Evolutionary conservation across 495 filamentous ascomycete species (phyloP).

Genomic region (Penicillium alfredii): DNA sequence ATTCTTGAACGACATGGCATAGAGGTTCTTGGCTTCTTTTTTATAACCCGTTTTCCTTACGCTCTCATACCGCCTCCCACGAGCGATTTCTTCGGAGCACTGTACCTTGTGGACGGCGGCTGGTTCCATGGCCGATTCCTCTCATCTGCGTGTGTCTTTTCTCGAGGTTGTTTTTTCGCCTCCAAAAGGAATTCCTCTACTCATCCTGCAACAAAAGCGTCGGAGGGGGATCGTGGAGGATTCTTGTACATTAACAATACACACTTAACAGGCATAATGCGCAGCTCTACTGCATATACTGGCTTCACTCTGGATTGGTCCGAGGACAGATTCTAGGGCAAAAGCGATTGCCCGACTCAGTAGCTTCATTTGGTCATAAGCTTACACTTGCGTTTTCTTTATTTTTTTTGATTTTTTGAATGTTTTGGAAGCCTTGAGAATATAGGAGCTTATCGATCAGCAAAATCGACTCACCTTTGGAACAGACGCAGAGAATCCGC

Average conservation of each 20-base stretch:
- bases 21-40: constrained; percentile 32
- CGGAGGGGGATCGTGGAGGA: constrained; percentile 16
- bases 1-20: constrained; percentile 40
- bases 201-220: constrained; percentile 18
- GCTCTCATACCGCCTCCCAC: constrained; percentile 19
- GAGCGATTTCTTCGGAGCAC: constrained; percentile 23
- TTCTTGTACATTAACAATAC: constrained; percentile 42
- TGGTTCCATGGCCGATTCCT: constrained; percentile 21
- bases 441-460: too few relatives aligned
- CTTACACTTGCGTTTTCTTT: too few relatives aligned
- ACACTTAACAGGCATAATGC: constrained; percentile 37
- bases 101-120: constrained; percentile 29
- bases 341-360: too few relatives aligned
- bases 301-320: too few relatives aligned
- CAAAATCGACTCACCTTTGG: too few relatives aligned
- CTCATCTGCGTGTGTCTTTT: constrained; percentile 15
- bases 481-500: too few relatives aligned
- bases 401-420: too few relatives aligned
- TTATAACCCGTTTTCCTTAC: constrained; percentile 18
- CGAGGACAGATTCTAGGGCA: too few relatives aligned
- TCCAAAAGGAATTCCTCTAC: constrained; percentile 17
- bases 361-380: too few relatives aligned
- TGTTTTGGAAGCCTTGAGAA: too few relatives aligned
- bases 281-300: constrained; percentile 17
- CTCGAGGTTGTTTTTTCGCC: constrained; percentile 2